phyloP scores from a whole-genome alignment of 805 yeast genomes.

The Priceomyces haplophilus region DNA sequence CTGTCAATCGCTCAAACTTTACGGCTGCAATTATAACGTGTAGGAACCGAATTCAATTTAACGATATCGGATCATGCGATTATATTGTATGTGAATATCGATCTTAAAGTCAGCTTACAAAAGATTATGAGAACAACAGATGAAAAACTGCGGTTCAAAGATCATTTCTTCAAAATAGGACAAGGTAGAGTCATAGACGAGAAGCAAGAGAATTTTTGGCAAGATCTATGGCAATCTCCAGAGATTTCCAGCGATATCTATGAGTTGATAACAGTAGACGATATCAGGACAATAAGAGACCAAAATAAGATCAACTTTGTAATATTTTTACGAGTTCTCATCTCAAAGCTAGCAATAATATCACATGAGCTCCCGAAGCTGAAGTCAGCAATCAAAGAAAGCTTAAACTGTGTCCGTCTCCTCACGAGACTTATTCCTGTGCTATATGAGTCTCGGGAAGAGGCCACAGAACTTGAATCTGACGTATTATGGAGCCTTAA shows the following conservation, averaged over 20 bases:
- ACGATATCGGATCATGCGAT: too few species aligned
- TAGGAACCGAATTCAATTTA: neutral
- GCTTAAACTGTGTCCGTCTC: conserved; percentile 61
- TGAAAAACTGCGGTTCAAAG: conserved; percentile 58
- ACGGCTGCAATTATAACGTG: conserved; percentile 1
- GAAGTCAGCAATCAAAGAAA: conserved; percentile 26
- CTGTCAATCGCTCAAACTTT: neutral
- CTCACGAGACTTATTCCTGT: conserved; percentile 66
- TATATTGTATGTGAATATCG: too few species aligned
- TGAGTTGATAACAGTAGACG: conserved; percentile 52
- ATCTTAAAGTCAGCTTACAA: too few species aligned
- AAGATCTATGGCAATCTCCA: conserved; percentile 35
- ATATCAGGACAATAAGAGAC: conserved; percentile 58
- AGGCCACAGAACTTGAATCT: conserved; percentile 21
- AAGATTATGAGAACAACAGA: conserved; percentile 70
- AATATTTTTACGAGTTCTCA: conserved; percentile 41
- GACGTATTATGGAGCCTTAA: conserved; percentile 30
- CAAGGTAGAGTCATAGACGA: conserved; percentile 38
- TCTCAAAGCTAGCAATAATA: conserved; percentile 19
- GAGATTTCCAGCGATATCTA: conserved; percentile 55
- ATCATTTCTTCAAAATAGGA: conserved; percentile 57
- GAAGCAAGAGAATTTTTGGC: conserved; percentile 29
- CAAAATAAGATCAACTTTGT: conserved; percentile 57
- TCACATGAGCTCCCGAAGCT: conserved; percentile 8
- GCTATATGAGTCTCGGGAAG: conserved; percentile 51